A percentile compares a stretch with the other conserved stretches of the same genome.
Evolutionary conservation across 176 grass and related monocot genomes (phyloP).

Genomic region (Ananas comosus): DNA sequence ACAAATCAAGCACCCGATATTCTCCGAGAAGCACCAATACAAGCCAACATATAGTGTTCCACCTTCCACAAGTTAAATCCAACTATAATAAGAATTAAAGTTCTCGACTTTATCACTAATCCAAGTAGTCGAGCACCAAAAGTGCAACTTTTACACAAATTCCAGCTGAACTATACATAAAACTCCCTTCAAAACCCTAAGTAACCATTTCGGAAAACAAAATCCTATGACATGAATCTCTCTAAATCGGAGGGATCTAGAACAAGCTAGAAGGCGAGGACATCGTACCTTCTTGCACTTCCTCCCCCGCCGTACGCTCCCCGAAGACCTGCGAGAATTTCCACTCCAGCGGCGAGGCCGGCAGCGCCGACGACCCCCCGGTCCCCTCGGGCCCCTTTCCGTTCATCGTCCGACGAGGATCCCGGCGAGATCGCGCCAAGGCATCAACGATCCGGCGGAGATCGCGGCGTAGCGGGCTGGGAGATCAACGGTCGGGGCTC

Average conservation of each 20-base stretch:
- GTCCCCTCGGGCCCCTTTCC: constrained; percentile 22
- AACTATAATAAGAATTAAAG: too few relatives aligned
- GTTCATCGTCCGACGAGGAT: constrained; percentile 39
- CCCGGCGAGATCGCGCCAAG: background rate
- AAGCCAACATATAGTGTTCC: too few relatives aligned
- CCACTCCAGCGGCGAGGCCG: constrained; percentile 47
- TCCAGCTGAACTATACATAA: background rate
- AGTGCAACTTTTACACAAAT: background rate
- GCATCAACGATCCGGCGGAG: constrained; percentile 8
- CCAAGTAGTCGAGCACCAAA: background rate
- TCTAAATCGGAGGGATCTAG: constrained; percentile 46
- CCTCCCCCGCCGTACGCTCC: constrained; percentile 71
- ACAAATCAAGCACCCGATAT: too few relatives aligned
- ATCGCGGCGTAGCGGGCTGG: background rate
- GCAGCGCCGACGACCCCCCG: constrained; percentile 22
- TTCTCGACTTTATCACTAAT: background rate
- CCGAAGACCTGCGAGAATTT: constrained; percentile 90
- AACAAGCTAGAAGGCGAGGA: background rate
- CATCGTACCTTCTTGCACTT: constrained; percentile 77
- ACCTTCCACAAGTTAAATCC: too few relatives aligned
- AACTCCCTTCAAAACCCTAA: background rate
- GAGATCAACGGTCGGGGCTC: background rate
- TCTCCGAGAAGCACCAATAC: too few relatives aligned
- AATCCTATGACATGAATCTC: background rate
- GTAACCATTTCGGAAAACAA: constrained; percentile 12